phyloP scores from a whole-genome alignment of 371 early-diverging fungal genomes.

The Mortierella sp. region DNA sequence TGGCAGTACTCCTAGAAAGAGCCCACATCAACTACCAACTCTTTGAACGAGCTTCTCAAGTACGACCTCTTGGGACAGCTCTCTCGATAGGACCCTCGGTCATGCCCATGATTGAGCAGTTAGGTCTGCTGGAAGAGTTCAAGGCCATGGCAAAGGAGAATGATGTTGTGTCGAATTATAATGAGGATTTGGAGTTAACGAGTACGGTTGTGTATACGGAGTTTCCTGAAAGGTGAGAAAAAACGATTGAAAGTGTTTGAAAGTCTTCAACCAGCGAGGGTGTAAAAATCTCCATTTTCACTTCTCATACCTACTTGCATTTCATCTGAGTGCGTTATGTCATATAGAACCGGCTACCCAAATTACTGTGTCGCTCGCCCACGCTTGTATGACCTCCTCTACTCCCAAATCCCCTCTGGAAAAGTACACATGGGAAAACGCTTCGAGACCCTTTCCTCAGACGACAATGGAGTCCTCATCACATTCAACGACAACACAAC shows the following conservation, averaged over 20 bases:
- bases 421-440: slow-evolving; percentile 26
- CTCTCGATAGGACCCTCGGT: slow-evolving; percentile 26
- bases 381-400: slow-evolving; percentile 16
- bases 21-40: slow-evolving; percentile 28
- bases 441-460: not conserved
- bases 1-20: slow-evolving; percentile 29
- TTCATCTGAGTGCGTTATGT: not conserved
- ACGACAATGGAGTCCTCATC: slow-evolving; percentile 14
- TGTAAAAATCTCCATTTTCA: no score
- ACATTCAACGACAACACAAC: slow-evolving; percentile 26
- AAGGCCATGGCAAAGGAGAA: slow-evolving; percentile 12
- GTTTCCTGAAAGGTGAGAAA: slow-evolving; percentile 15
- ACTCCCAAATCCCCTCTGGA: slow-evolving; percentile 15
- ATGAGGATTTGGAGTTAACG: slow-evolving; percentile 14
- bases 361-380: slow-evolving; percentile 23
- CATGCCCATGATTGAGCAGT: slow-evolving; percentile 25
- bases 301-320: not conserved
- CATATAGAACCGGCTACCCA: slow-evolving; percentile 13
- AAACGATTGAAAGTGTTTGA: not conserved
- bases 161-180: slow-evolving; percentile 16
- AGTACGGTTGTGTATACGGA: slow-evolving; percentile 16
- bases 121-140: slow-evolving; percentile 23
- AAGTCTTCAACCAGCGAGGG: no score
- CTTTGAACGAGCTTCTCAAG: slow-evolving; percentile 18
- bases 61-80: slow-evolving; percentile 23